Base-by-base conservation (phyloP, 192 early-diverging fungal genomes). In the Coemansia brasiliensis region DNA sequence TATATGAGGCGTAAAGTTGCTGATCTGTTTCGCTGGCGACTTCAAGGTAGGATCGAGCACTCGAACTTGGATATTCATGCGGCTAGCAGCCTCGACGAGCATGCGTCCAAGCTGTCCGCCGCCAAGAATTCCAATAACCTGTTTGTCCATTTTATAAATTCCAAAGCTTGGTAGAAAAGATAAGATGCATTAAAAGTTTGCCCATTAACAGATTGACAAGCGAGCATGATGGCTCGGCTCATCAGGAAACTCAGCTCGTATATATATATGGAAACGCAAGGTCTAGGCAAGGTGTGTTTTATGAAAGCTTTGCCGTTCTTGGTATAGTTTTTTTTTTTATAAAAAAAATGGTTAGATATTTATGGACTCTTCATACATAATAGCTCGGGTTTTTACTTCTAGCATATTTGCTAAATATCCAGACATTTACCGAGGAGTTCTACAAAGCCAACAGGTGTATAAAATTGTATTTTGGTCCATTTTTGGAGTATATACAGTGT, bases 31-130 rank as follows among this genome's bases (percentile, higher is more conserved):
- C 27, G 89, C 88, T 0, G 95, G 95, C 13, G 94, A 83, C 65
- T 88, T 83, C 16, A 54, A 55, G 13, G 82, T 84, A 38, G 76
- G 79, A 70, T 99, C 97, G 35, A 99, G 88, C 55, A 97, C 86
- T 18, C 80, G 81, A 48, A 97, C 88, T 7, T 82, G 65, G 40
- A 99, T 67, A 72, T 92, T 92, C 61, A 99, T 85, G 11, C 95
- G 86, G 64, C 89, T 90, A 3, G 94, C 97, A 11, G 95, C 93
- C 72, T 99, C 97, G 37, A 91, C 83, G 65, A 95, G 80, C 97
- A 99, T 99, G 69, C 96, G 86, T 8, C 97, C 97, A 21, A 99
- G 88, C 78, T 99, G 97, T n/a, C 97, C 97, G 37, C 95, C 93
- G 49, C 86, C 84, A 48, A 87, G 81, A 50, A 92, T 73, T 27